A percentile compares a stretch with the other conserved stretches of the same genome.
Evolutionary conservation across 345 rosid species (phyloP).

Genomic region (Excoecaria agallocha): DNA sequence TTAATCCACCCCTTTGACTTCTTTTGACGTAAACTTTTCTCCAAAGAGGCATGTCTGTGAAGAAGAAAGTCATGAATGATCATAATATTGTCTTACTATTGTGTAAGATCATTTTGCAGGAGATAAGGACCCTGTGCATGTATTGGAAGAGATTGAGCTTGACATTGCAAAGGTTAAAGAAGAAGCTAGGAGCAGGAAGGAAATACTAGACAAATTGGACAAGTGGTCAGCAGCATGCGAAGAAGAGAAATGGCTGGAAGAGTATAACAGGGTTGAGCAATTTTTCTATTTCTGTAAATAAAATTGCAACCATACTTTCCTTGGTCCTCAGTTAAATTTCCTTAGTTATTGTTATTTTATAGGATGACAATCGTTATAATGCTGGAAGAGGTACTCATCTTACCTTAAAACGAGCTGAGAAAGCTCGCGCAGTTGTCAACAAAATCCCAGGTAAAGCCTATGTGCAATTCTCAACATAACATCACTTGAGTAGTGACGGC

Average conservation of each 20-base stretch:
- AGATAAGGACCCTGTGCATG: conserved; percentile 40
- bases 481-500: not conserved
- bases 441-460: conserved; percentile 63
- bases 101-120: conserved; percentile 34
- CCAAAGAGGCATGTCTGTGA: not conserved
- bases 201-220: conserved; percentile 68
- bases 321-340: conserved; percentile 13
- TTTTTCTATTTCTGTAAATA: not conserved
- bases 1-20: no score
- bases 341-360: conserved; percentile 10
- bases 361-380: conserved; percentile 74
- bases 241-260: conserved; percentile 81
- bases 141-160: conserved; percentile 57
- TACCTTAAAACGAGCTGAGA: conserved; percentile 69
- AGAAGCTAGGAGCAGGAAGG: conserved; percentile 64
- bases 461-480: not conserved
- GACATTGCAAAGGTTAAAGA: conserved; percentile 61
- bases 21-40: not conserved
- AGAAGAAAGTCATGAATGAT: not conserved
- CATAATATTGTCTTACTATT: not conserved
- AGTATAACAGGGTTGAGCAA: conserved; percentile 57
- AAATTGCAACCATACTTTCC: not conserved
- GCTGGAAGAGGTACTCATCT: conserved; percentile 82
- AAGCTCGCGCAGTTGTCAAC: conserved; percentile 54
- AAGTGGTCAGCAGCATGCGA: conserved; percentile 70